Evolutionary conservation across 768 basidiomycete genomes (phyloP), one percentile per base, ranked within the genome.

Genomic region (Infundibulicybe gibba): DNA sequence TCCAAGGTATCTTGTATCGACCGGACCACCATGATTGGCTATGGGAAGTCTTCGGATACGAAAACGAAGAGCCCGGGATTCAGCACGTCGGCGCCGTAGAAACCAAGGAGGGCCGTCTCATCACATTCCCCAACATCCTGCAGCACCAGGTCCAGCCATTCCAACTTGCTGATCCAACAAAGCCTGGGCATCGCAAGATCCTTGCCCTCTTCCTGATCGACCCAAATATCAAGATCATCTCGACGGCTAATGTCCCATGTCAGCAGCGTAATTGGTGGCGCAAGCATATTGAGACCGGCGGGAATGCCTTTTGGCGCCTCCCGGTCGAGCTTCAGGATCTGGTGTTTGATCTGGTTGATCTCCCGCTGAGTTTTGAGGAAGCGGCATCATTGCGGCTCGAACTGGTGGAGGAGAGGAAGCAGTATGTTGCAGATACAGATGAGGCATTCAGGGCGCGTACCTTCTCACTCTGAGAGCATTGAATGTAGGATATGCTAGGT

Each of bases 201-300:
- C 47, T 70, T 17, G 61, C 61, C 3, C 53, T 71, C n/a, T 68
- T 65, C 55, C 64, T 71, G 35, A 58, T 69, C 46, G 63, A 70
- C 45, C 60, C 61, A 2, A 53, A 56, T 38, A 45, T 58, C 30
- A 51, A 41, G 12, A 52, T 64, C 16, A 51, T 57, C 14, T 63
- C 61, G 10, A 57, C 60, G 1, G 53, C 57, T 3, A 58, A 60
- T 31, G 55, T 64, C 11, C 60, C 61, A 1, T 61, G 58, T 15
- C 64, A 65, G 44, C 56, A 55, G 34, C 35, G 49, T 31, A 54
- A 60, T 9, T 61, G 61, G 61, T 57, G 58, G 54, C 30, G 35
- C 2, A 49, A 54, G n/a, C 45, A 42, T 6, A 33, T 60, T n/a
- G 19, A 25, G 34, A 20, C 40, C 19, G 40, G 40, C 1, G 38